These are phyloP conservation scores for Gymnopus androsaceus DNA, from an alignment of 1,284 basidiomycete genomes.

Conservation along the genomic window DNA sequence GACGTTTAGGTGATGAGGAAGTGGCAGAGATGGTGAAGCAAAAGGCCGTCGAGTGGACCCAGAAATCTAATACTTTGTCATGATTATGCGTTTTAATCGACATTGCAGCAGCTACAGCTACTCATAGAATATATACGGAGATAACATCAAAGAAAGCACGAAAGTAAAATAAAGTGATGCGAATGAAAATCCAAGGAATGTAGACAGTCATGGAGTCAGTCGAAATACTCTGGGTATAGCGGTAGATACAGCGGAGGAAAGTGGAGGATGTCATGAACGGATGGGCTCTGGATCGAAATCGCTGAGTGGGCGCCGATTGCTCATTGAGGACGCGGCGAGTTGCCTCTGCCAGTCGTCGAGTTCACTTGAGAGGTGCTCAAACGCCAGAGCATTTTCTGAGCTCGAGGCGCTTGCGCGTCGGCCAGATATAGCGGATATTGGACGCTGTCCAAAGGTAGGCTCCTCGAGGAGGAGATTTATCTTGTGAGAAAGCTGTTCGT, in stretches of 20 bases:
- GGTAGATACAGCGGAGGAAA: conserved; percentile 38
- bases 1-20: conserved; percentile 82
- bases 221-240: conserved; percentile 50
- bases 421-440: conserved; percentile 63
- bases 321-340: conserved; percentile 75
- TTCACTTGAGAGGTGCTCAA: conserved; percentile 74
- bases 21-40: conserved; percentile 83
- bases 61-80: conserved; percentile 39
- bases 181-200: conserved; percentile 55
- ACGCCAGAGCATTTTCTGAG: conserved; percentile 76
- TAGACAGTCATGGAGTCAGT: conserved; percentile 33
- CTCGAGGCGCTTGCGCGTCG: conserved; percentile 74
- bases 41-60: conserved; percentile 89
- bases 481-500: conserved; percentile 83
- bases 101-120: conserved; percentile 21
- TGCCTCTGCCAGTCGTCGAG: conserved; percentile 83
- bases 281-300: conserved; percentile 62
- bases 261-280: conserved; percentile 53
- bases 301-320: conserved; percentile 66
- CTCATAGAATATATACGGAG: conserved; percentile 28
- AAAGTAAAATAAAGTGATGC: conserved; percentile 43
- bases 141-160: conserved; percentile 36
- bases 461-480: conserved; percentile 84
- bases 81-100: conserved; percentile 17
- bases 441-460: conserved; percentile 62